Percentiles rank a stretch among this genome's conserved stretches.
phyloP scores from a whole-genome alignment of 2,329 filamentous ascomycete species.

The Ampelomyces quisqualis region DNA sequence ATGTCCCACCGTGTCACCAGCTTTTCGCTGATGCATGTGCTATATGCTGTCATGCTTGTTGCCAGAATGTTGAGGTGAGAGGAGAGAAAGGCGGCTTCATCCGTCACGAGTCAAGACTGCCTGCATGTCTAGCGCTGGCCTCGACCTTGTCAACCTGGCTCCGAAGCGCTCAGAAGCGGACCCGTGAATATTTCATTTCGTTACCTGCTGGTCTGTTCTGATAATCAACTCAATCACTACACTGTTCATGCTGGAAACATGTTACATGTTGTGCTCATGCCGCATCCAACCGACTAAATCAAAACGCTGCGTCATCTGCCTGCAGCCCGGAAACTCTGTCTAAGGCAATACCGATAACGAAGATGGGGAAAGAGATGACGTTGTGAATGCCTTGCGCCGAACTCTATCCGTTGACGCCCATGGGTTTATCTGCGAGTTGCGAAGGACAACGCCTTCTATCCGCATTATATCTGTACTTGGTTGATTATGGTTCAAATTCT shows the following conservation, averaged over 20 bases:
- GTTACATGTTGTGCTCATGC: constrained; percentile 1
- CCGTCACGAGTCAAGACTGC: neutral
- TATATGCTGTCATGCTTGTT: constrained; percentile 2
- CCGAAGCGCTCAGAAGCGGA: constrained; percentile 1
- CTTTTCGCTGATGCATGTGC: neutral
- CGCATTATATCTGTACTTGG: constrained; percentile 15
- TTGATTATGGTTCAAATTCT: constrained; percentile 17
- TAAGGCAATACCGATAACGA: constrained; percentile 1
- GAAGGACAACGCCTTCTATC: too few relatives aligned
- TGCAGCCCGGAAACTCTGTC: constrained; percentile 1
- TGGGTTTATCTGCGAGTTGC: too few relatives aligned
- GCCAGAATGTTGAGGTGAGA: constrained; percentile 2
- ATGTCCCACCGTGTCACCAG: constrained; percentile 6
- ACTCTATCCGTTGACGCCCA: neutral
- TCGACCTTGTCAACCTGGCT: neutral
- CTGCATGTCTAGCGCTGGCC: neutral
- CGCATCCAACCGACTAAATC: constrained; percentile 5
- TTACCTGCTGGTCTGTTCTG: too few relatives aligned
- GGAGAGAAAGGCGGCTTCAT: neutral
- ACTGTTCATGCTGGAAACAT: neutral
- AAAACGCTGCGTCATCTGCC: neutral
- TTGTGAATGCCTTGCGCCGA: constrained; percentile 1
- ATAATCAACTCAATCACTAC: too few relatives aligned
- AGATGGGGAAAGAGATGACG: constrained; percentile 5
- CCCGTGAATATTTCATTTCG: too few relatives aligned